phyloP scores from a whole-genome alignment of 78 protist genomes.

The Protostelium mycophagum region DNA sequence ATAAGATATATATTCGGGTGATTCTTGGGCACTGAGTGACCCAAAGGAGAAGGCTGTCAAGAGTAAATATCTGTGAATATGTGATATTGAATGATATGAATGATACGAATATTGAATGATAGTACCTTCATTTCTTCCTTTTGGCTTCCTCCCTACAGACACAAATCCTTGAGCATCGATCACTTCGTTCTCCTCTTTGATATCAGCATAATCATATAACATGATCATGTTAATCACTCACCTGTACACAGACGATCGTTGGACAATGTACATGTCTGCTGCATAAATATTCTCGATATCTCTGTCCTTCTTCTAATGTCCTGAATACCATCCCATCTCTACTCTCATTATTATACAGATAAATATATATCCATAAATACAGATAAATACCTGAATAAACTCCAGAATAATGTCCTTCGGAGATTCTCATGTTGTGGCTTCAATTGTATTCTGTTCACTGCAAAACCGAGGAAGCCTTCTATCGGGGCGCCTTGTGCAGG shows the following conservation, averaged over 20 bases:
- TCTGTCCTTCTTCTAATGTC: conserved; percentile 12
- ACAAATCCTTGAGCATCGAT: conserved; percentile 47
- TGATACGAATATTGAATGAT: not conserved
- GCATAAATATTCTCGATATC: not conserved
- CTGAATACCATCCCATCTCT: conserved; percentile 25
- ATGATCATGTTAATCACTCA: no score
- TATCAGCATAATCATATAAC: no score
- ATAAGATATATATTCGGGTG: not conserved
- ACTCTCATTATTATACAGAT: not conserved
- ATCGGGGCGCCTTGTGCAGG: conserved; percentile 27
- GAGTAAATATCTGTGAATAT: no score
- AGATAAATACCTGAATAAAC: conserved; percentile 6
- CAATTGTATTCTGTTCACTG: conserved; percentile 25
- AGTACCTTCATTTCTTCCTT: not conserved
- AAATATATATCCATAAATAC: no score
- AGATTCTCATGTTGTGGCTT: conserved; percentile 34
- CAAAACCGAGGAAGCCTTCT: conserved; percentile 21
- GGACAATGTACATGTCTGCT: not conserved
- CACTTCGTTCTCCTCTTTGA: conserved; percentile 14
- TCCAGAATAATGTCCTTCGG: conserved; percentile 27
- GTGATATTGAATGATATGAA: no score
- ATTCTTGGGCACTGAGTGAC: not conserved
- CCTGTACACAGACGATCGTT: conserved; percentile 18
- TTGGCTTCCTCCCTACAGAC: conserved; percentile 19
- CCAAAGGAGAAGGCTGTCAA: not conserved